A percentile compares a stretch with the other conserved stretches of the same genome.
These are phyloP conservation scores for Psilocybe azurescens DNA, from an alignment of 768 basidiomycete genomes.

Conservation along the genomic window DNA sequence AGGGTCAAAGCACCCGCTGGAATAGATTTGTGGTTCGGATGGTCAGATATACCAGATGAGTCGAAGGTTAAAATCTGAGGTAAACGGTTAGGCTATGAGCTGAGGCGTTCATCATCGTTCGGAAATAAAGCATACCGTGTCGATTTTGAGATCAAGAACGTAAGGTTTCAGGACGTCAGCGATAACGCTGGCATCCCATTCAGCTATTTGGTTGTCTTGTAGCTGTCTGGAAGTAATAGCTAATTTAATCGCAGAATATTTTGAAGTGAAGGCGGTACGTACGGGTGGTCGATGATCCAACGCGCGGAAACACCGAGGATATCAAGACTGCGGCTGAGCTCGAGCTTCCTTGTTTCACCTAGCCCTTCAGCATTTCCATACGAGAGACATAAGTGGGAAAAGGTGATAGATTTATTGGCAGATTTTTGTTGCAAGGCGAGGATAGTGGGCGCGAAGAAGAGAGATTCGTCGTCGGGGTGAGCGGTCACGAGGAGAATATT, in stretches of 20 bases:
- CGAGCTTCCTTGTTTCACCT: conserved; percentile 60
- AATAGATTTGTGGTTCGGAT: conserved; percentile 86
- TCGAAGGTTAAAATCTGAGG: conserved; percentile 90
- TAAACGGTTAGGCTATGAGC: neutral
- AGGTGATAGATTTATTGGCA: conserved; percentile 17
- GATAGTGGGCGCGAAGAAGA: conserved; percentile 93
- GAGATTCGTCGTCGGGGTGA: conserved; percentile 93
- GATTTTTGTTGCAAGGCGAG: conserved; percentile 48
- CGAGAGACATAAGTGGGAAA: conserved; percentile 67
- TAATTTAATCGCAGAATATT: neutral
- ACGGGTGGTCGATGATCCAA: conserved; percentile 76
- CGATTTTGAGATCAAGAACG: conserved; percentile 61
- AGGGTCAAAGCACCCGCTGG: conserved; percentile 58
- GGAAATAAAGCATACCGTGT: conserved; percentile 51
- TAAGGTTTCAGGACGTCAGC: conserved; percentile 63
- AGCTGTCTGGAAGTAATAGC: conserved; percentile 47
- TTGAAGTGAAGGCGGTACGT: conserved; percentile 32
- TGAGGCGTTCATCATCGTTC: no score
- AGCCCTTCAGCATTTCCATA: conserved; percentile 81
- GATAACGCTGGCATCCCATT: conserved; percentile 69
- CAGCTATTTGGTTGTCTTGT: conserved; percentile 72
- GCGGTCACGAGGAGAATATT: conserved; percentile 79
- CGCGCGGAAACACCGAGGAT: conserved; percentile 67
- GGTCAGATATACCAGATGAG: conserved; percentile 72
- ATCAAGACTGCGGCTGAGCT: conserved; percentile 68